Percentiles rank a stretch among this genome's conserved stretches.
phyloP scores from a whole-genome alignment of 2,329 filamentous ascomycete species.

The Exophiala xenobiotica region DNA sequence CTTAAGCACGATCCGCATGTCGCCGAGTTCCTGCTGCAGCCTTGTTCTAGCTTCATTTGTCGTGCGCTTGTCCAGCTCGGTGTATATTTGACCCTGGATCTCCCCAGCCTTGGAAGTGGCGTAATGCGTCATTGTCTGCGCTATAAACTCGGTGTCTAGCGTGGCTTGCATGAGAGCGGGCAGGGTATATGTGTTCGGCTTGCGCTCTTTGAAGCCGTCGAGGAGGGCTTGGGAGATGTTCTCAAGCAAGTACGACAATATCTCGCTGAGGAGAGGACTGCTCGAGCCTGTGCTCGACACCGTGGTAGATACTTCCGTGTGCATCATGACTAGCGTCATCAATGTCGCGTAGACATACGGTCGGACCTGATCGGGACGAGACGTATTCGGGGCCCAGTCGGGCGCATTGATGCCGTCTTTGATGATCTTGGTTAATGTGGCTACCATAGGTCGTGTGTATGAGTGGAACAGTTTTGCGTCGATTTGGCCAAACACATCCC shows the following conservation, averaged over 20 bases:
- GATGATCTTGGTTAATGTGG: conserved; percentile 68
- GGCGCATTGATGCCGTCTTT: conserved; percentile 68
- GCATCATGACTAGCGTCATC: conserved; percentile 81
- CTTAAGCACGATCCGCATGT: conserved; percentile 86
- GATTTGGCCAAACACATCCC: conserved; percentile 86
- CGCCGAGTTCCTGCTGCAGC: conserved; percentile 82
- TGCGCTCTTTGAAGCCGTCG: conserved; percentile 68
- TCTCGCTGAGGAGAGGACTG: conserved; percentile 71
- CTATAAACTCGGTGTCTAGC: conserved; percentile 93
- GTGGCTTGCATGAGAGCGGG: conserved; percentile 93
- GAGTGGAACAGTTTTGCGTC: conserved; percentile 88
- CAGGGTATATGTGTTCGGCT: conserved; percentile 63
- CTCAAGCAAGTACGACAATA: conserved; percentile 84
- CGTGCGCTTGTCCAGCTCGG: conserved; percentile 83
- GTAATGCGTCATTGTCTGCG: conserved; percentile 87
- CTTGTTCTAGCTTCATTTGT: conserved; percentile 78
- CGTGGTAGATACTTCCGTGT: conserved; percentile 83
- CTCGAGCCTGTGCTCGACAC: conserved; percentile 62
- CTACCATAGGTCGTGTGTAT: conserved; percentile 77
- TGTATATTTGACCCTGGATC: conserved; percentile 85
- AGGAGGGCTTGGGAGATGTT: conserved; percentile 78
- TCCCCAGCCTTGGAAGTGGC: conserved; percentile 79
- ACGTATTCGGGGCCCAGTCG: conserved; percentile 65
- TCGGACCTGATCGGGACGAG: conserved; percentile 68
- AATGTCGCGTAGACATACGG: conserved; percentile 89